Conservation (phyloP, 257 asterid species). For the Nicotiana paniculata region DNA sequence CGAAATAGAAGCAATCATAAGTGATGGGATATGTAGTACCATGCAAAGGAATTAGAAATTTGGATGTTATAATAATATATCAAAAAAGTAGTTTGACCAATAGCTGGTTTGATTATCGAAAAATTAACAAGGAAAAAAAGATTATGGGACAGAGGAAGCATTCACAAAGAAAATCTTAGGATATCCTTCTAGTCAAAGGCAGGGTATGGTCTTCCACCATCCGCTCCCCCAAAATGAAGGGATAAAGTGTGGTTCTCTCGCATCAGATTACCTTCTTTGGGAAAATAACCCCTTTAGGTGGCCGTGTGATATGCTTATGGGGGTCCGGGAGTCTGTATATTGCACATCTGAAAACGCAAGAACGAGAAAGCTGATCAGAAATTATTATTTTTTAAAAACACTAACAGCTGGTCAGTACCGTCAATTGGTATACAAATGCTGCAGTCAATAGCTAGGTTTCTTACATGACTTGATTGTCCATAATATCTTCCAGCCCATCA, state of each 20-base stretch:
- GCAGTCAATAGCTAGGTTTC: constrained; percentile 19
- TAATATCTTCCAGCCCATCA: constrained; percentile 73
- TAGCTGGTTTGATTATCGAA: neutral
- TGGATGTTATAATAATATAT: neutral
- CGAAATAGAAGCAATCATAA: neutral
- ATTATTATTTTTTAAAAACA: neutral
- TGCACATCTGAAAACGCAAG: constrained; percentile 56
- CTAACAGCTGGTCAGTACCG: neutral
- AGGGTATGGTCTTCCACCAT: neutral
- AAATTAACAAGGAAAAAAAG: neutral
- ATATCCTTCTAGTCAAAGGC: neutral
- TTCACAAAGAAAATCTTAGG: neutral
- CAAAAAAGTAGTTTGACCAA: neutral
- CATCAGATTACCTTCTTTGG: constrained; percentile 59
- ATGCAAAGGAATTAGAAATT: neutral
- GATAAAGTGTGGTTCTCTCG: neutral
- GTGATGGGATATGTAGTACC: neutral
- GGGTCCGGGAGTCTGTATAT: constrained; percentile 76
- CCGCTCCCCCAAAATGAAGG: neutral
- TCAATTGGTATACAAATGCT: neutral
- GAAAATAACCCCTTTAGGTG: constrained; percentile 71
- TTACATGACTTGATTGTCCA: constrained; percentile 97
- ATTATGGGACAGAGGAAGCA: neutral
- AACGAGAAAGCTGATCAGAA: constrained; percentile 3
- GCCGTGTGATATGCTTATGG: constrained; percentile 76